phyloP scores from a whole-genome alignment of 495 filamentous ascomycete species.

The Aspergillus sclerotioniger region DNA sequence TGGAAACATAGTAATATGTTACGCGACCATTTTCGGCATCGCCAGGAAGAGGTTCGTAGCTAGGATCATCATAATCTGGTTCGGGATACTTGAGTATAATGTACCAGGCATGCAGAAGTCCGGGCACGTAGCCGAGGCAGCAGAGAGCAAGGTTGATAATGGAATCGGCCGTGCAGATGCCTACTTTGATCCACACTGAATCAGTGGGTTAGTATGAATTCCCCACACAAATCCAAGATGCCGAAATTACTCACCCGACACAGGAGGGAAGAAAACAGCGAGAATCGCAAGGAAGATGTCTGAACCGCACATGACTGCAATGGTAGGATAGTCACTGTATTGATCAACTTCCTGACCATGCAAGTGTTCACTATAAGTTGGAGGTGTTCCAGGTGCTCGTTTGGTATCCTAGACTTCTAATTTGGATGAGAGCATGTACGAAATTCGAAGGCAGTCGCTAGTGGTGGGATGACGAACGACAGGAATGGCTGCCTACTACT shows the following conservation, averaged over 20 bases:
- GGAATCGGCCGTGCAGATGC: constrained; percentile 89
- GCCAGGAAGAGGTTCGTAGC: constrained; percentile 60
- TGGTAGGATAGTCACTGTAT: constrained; percentile 10
- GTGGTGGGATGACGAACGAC: not conserved
- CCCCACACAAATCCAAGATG: constrained; percentile 14
- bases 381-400: not conserved
- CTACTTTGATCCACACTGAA: constrained; percentile 91
- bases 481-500: constrained; percentile 9
- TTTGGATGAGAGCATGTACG: not conserved
- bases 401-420: not conserved
- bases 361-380: not conserved
- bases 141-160: constrained; percentile 94
- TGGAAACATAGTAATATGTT: constrained; percentile 68
- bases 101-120: constrained; percentile 95
- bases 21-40: constrained; percentile 53
- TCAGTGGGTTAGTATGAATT: constrained; percentile 12
- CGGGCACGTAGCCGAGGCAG: constrained; percentile 84
- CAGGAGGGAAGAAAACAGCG: constrained; percentile 89
- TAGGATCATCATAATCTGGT: constrained; percentile 49
- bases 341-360: not conserved
- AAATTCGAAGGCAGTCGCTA: not conserved
- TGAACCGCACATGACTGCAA: constrained; percentile 60
- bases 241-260: constrained; percentile 67
- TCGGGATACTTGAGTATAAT: constrained; percentile 93
- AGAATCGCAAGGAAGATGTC: constrained; percentile 88